Conservation (phyloP, 768 basidiomycete genomes). For the Naganishia vaughanmartiniae region DNA sequence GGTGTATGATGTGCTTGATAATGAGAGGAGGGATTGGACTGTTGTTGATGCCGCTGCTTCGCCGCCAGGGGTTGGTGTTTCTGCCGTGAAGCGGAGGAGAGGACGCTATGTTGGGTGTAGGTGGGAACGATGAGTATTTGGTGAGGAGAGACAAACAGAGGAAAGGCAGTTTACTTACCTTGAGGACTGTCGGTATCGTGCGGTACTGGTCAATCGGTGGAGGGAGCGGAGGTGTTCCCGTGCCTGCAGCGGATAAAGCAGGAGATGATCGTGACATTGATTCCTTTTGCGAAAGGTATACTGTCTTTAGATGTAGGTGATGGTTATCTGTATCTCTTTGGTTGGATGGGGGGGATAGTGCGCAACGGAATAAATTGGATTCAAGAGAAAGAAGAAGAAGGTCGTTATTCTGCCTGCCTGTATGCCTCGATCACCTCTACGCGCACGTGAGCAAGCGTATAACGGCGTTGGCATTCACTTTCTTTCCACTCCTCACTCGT, state of each 20-base stretch:
- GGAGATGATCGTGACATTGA: not conserved
- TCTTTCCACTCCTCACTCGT: too few relatives aligned
- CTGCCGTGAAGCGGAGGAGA: conserved; percentile 36
- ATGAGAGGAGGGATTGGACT: conserved; percentile 31
- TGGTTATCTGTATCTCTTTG: too few relatives aligned
- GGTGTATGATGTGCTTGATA: conserved; percentile 37
- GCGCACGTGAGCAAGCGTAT: too few relatives aligned
- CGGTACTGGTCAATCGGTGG: conserved; percentile 30
- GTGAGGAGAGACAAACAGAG: not conserved
- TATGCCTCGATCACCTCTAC: too few relatives aligned
- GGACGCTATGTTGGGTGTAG: conserved; percentile 35
- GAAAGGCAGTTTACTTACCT: conserved; percentile 5
- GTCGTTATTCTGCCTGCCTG: too few relatives aligned
- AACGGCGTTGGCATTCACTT: too few relatives aligned
- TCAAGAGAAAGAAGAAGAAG: too few relatives aligned
- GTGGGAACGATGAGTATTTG: not conserved
- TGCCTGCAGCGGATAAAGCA: not conserved
- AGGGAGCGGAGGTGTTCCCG: not conserved
- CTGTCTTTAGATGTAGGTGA: too few relatives aligned
- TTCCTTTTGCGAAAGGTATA: too few relatives aligned
- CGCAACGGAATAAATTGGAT: too few relatives aligned
- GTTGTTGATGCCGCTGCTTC: not conserved
- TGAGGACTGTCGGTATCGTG: conserved; percentile 4
- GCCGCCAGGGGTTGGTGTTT: conserved; percentile 19
- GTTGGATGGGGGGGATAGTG: too few relatives aligned